A percentile compares a stretch with the other conserved stretches of the same genome.
These are phyloP conservation scores for Podaxis rugospora DNA, from an alignment of 768 basidiomycete species.

Conservation along the genomic window DNA sequence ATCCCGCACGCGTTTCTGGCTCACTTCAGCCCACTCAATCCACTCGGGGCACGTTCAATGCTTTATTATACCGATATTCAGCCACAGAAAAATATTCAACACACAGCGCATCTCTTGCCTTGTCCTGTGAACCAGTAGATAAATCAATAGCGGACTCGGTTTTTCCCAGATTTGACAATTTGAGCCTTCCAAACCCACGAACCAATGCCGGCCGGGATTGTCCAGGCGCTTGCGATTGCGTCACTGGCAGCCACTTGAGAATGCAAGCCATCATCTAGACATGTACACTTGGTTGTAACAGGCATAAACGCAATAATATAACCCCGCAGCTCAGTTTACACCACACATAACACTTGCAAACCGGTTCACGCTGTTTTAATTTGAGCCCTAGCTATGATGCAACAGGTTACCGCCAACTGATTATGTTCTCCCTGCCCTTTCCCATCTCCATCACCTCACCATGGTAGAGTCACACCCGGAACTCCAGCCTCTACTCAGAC, in stretches of 20 bases:
- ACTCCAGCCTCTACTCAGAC: slow-evolving; percentile 37
- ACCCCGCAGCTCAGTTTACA: background rate
- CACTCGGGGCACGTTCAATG: background rate
- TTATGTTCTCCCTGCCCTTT: slow-evolving; percentile 5
- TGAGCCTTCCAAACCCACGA: background rate
- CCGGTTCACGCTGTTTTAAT: slow-evolving; percentile 6
- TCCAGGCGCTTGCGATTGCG: background rate
- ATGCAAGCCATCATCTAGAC: background rate
- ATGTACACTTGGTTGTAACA: background rate
- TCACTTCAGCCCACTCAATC: background rate
- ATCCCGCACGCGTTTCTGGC: slow-evolving; percentile 32
- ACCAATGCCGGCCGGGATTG: background rate
- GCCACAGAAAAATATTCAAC: background rate
- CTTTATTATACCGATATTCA: background rate
- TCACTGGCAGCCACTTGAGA: background rate
- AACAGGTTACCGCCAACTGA: background rate
- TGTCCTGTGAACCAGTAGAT: background rate
- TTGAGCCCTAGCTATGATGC: slow-evolving; percentile 1
- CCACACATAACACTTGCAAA: background rate
- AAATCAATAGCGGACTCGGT: background rate
- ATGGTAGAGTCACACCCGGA: slow-evolving; percentile 40
- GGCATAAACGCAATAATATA: background rate
- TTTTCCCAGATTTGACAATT: background rate
- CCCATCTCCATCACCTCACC: slow-evolving; percentile 1
- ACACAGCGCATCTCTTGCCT: background rate